These are phyloP conservation scores for Tolypocladium amazonense DNA, from an alignment of 2,329 filamentous ascomycete species.

Conservation along the genomic window DNA sequence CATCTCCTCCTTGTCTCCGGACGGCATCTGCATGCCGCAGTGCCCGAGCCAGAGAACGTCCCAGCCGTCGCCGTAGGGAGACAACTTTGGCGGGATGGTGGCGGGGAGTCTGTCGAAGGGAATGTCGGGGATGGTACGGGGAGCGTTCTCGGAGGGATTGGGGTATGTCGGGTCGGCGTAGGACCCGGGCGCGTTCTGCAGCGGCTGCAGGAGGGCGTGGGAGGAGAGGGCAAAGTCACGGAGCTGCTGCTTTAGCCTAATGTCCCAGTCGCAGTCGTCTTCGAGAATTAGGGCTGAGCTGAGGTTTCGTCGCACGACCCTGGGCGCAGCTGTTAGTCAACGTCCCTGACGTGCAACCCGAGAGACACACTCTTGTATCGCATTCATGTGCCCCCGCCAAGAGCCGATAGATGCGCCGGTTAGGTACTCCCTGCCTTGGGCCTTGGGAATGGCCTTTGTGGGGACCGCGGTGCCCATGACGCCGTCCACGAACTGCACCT, in stretches of 20 bases:
- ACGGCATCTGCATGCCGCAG: slow-evolving; percentile 27
- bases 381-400: slow-evolving; percentile 30
- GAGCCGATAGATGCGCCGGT: slow-evolving; percentile 17
- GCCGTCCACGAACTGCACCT: slow-evolving; percentile 35
- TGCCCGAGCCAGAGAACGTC: slow-evolving; percentile 42
- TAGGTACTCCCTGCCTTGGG: slow-evolving; percentile 18
- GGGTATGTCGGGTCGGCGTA: slow-evolving; percentile 16
- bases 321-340: slow-evolving; percentile 1
- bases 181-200: slow-evolving; percentile 1
- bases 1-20: slow-evolving; percentile 4
- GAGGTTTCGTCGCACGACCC: slow-evolving; percentile 32
- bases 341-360: not conserved
- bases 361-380: slow-evolving; percentile 13
- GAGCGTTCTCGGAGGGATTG: slow-evolving; percentile 1
- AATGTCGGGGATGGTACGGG: slow-evolving; percentile 6
- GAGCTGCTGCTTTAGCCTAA: slow-evolving; percentile 37
- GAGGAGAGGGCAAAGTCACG: slow-evolving; percentile 25
- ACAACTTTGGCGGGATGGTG: slow-evolving; percentile 11
- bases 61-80: slow-evolving; percentile 40
- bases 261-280: slow-evolving; percentile 48
- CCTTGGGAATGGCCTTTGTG: slow-evolving; percentile 24
- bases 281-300: slow-evolving; percentile 41
- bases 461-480: slow-evolving; percentile 25
- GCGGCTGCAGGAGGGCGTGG: slow-evolving; percentile 22
- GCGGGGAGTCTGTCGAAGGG: slow-evolving; percentile 10